phyloP scores from a whole-genome alignment of 768 basidiomycete genomes.

The Trametes gibbosa region DNA sequence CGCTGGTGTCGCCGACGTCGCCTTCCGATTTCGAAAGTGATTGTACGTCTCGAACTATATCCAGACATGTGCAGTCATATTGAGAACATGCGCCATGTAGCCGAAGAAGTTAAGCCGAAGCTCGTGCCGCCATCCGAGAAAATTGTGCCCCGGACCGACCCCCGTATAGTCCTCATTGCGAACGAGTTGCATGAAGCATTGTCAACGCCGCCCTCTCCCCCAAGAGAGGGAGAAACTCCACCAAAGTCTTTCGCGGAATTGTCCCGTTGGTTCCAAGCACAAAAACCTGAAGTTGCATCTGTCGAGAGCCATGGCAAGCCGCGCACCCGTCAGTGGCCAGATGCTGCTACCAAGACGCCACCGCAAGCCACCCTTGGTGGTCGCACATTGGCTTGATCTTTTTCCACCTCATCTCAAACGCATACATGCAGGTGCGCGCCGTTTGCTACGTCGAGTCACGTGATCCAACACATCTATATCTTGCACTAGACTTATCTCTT shows the following conservation, averaged over 20 bases:
- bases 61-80: neutral
- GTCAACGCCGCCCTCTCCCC: neutral
- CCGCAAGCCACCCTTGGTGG: neutral
- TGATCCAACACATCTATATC: no score
- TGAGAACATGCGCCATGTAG: neutral
- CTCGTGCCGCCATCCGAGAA: neutral
- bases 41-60: neutral
- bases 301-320: neutral
- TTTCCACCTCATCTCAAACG: neutral
- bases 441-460: neutral
- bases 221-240: neutral
- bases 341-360: neutral
- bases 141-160: neutral
- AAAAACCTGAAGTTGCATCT: neutral
- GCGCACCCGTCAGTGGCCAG: neutral
- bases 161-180: neutral
- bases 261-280: neutral
- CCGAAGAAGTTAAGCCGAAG: neutral
- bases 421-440: neutral
- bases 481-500: neutral
- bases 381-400: neutral
- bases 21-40: conserved; percentile 6
- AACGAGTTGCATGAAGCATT: neutral
- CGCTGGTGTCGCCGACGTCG: neutral
- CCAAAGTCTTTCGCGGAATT: conserved; percentile 4